Conservation (phyloP, 768 basidiomycete species). For the Russula sp. region DNA sequence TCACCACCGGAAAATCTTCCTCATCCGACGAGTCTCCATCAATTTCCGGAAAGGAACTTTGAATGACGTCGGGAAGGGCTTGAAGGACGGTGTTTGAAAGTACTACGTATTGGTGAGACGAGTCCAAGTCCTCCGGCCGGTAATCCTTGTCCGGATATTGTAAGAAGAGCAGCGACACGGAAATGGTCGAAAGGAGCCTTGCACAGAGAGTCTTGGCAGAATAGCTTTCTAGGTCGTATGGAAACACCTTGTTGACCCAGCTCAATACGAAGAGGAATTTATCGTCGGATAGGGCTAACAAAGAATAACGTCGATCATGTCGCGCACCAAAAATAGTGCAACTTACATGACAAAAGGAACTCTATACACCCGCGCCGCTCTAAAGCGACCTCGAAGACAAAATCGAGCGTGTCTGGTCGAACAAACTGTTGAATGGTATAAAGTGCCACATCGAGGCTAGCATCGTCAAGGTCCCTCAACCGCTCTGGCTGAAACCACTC, state of each 20-base stretch:
- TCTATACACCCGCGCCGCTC: conserved; percentile 9
- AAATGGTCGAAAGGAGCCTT: conserved; percentile 10
- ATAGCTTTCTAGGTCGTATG: conserved; percentile 4
- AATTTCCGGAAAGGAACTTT: background rate
- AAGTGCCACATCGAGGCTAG: conserved; percentile 8
- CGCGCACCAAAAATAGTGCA: background rate
- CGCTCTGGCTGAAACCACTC: conserved; percentile 11
- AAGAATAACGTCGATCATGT: background rate
- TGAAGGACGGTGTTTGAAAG: conserved; percentile 6
- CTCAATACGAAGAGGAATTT: conserved; percentile 7
- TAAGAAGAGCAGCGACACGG: conserved; percentile 11
- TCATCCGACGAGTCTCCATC: background rate
- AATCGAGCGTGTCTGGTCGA: conserved; percentile 4
- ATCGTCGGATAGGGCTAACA: conserved; percentile 11
- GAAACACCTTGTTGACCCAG: conserved; percentile 13
- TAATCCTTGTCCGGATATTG: background rate
- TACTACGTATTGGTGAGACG: conserved; percentile 7
- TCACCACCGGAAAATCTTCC: background rate
- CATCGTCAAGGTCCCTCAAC: conserved; percentile 6
- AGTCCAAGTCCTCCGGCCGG: conserved; percentile 1
- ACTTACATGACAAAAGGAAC: conserved; percentile 18
- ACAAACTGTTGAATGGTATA: conserved; percentile 1
- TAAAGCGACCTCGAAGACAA: conserved; percentile 11
- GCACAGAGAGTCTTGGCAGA: background rate
- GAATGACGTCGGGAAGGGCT: background rate